Percentiles rank a stretch among this genome's conserved stretches.
Conservation (phyloP, 495 filamentous ascomycete genomes). For the Penicillium ucsense region DNA sequence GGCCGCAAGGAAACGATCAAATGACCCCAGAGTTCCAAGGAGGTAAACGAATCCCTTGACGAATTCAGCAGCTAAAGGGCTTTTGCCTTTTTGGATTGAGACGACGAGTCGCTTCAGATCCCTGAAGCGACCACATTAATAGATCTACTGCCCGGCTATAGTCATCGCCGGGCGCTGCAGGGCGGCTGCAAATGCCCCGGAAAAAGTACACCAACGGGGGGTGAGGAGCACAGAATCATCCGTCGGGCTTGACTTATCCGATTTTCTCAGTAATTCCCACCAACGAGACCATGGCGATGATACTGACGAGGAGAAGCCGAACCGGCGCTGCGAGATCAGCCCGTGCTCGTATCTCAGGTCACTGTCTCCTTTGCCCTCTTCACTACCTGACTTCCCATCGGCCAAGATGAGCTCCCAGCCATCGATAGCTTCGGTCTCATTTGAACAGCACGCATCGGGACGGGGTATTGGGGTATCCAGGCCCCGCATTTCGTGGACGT, state of each 20-base stretch:
- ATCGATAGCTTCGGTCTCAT: conserved; percentile 9
- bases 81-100: too few relatives aligned
- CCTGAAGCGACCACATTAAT: not conserved
- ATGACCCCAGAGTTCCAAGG: too few relatives aligned
- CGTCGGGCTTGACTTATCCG: not conserved
- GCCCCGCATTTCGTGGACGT: conserved; percentile 29
- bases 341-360: too few relatives aligned
- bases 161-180: too few relatives aligned
- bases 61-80: too few relatives aligned
- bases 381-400: too few relatives aligned
- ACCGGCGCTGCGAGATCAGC: too few relatives aligned
- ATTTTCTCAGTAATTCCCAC: not conserved
- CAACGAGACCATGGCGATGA: not conserved
- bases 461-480: conserved; percentile 16
- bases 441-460: conserved; percentile 26
- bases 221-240: not conserved
- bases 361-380: too few relatives aligned
- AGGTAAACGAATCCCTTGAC: too few relatives aligned
- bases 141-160: not conserved
- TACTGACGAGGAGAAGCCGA: too few relatives aligned
- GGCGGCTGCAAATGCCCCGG: not conserved
- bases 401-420: conserved; percentile 4
- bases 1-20: too few relatives aligned
- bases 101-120: not conserved
- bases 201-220: not conserved